Conservation (phyloP, 257 asterid species). For the Nicotiana knightiana region DNA sequence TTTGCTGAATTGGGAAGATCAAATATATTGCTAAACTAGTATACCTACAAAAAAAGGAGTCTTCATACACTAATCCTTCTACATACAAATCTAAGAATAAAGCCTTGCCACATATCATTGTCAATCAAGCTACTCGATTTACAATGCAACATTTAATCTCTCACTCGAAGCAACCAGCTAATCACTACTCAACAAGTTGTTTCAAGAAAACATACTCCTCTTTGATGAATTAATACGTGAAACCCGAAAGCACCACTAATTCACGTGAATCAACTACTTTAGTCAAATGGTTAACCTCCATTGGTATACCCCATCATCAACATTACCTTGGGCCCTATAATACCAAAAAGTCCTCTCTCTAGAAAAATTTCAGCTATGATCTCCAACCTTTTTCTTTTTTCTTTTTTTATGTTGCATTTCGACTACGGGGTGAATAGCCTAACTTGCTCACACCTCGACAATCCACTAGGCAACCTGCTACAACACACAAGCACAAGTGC, state of each 20-base stretch:
- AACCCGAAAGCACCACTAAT: background rate
- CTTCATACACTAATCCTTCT: background rate
- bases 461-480: background rate
- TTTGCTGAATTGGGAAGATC: background rate
- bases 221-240: background rate
- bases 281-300: background rate
- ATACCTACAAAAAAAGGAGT: background rate
- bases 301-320: background rate
- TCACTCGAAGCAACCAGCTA: background rate
- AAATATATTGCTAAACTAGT: background rate
- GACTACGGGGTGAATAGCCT: background rate
- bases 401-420: no score
- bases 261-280: background rate
- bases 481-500: background rate
- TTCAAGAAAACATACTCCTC: background rate
- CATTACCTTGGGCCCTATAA: background rate
- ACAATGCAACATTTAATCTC: background rate
- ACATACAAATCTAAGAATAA: background rate
- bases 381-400: background rate
- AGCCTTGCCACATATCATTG: background rate
- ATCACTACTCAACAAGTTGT: background rate
- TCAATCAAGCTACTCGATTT: background rate
- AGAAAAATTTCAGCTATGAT: background rate
- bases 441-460: background rate
- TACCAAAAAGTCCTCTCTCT: background rate